Percentiles rank a stretch among this genome's conserved stretches.
These are phyloP conservation scores for Neospora caninum DNA, from an alignment of 169 alveolate species.

Conservation along the genomic window DNA sequence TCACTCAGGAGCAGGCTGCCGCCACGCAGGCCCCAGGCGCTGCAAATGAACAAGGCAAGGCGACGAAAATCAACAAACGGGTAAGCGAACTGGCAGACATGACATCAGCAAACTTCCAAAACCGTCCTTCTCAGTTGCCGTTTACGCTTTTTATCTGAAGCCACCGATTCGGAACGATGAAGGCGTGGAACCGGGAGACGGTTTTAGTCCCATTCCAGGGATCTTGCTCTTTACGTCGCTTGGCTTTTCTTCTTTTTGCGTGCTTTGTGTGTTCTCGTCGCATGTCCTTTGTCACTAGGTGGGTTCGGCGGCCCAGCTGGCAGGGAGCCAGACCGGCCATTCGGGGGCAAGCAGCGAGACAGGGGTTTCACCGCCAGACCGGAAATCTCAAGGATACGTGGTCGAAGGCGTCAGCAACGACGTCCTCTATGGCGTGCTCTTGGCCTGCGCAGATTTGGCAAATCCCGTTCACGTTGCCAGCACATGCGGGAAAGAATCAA, in stretches of 20 bases:
- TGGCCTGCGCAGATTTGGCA: neutral
- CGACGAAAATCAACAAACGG: neutral
- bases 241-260: too few species aligned
- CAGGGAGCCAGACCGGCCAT: too few species aligned
- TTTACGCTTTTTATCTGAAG: too few species aligned
- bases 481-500: neutral
- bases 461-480: neutral
- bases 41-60: neutral
- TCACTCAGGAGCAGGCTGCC: neutral
- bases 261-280: too few species aligned
- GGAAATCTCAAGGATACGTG: neutral
- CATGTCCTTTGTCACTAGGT: too few species aligned
- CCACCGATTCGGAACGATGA: too few species aligned
- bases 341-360: neutral
- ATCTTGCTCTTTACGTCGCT: too few species aligned
- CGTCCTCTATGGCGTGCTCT: neutral
- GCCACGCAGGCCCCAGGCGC: neutral
- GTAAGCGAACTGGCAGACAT: neutral
- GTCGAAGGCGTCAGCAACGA: slow-evolving; percentile 17
- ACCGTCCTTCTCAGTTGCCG: too few species aligned
- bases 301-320: too few species aligned
- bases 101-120: too few species aligned
- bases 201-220: too few species aligned
- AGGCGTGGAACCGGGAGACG: too few species aligned
- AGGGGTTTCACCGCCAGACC: neutral